A percentile compares a stretch with the other conserved stretches of the same genome.
Evolutionary conservation across 192 early-diverging fungal species (phyloP).

Genomic region (Coemansia sp.): DNA sequence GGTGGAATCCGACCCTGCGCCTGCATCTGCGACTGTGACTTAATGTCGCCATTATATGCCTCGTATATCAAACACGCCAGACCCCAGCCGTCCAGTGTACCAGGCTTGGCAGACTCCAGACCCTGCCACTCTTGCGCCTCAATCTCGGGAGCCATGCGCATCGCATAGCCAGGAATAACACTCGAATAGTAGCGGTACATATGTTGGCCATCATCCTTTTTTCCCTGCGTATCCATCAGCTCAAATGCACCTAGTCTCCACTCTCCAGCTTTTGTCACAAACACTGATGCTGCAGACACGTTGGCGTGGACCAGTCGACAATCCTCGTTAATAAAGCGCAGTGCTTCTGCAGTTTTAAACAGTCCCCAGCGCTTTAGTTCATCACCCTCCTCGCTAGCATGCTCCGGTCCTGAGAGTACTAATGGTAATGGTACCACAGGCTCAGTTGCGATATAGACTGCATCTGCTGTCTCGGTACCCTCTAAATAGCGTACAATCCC

Average conservation of each 20-base stretch:
- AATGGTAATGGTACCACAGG: constrained; percentile 72
- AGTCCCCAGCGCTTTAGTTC: constrained; percentile 81
- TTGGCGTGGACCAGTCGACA: constrained; percentile 86
- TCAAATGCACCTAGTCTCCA: constrained; percentile 95
- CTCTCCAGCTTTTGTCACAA: constrained; percentile 87
- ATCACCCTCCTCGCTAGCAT: constrained; percentile 44
- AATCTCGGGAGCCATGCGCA: constrained; percentile 43
- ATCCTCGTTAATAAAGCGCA: constrained; percentile 87
- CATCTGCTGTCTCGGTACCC: constrained; percentile 64
- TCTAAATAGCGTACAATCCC: constrained; percentile 82
- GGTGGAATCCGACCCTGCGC: constrained; percentile 62
- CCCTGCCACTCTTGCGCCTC: constrained; percentile 28
- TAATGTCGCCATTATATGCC: constrained; percentile 68
- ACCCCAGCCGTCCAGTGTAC: constrained; percentile 78
- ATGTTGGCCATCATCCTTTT: constrained; percentile 30
- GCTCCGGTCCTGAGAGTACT: constrained; percentile 33
- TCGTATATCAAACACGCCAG: constrained; percentile 82
- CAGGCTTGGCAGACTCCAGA: constrained; percentile 18
- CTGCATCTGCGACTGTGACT: constrained; percentile 50
- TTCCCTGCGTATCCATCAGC: constrained; percentile 65
- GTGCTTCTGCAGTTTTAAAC: constrained; percentile 81
- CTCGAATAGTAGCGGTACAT: constrained; percentile 24
- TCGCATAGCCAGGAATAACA: constrained; percentile 38
- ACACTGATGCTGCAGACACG: constrained; percentile 75
- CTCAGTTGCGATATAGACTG: constrained; percentile 90